Percentiles rank a stretch among this genome's conserved stretches.
Evolutionary conservation across 306 rosid genomes (phyloP).

Genomic region (Myrica gale): DNA sequence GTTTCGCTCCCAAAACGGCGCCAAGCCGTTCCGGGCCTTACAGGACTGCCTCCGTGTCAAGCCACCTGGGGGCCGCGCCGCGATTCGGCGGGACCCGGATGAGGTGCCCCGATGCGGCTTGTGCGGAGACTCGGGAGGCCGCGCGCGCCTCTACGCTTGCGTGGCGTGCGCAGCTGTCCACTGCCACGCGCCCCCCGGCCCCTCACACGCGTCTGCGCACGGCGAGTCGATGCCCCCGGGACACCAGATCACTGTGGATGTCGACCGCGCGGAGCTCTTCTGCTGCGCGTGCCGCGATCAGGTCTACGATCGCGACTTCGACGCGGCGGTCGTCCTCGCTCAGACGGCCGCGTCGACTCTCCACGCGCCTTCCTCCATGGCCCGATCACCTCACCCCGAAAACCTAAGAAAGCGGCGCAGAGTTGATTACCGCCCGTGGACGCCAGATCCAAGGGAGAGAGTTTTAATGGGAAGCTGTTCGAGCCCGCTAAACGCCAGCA

Average conservation of each 20-base stretch:
- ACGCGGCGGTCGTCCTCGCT: constrained; percentile 75
- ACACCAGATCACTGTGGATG: constrained; percentile 89
- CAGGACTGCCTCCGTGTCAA: constrained; percentile 81
- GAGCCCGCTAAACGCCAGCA: constrained; percentile 36
- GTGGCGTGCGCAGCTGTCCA: constrained; percentile 72
- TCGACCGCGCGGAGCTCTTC: constrained; percentile 92
- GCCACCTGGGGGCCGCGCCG: constrained; percentile 75
- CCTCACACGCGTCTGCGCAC: constrained; percentile 78
- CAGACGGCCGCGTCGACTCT: constrained; percentile 60
- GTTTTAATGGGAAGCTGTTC: constrained; percentile 50
- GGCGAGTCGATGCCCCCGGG: constrained; percentile 60
- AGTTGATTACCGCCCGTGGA: constrained; percentile 76
- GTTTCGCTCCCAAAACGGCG: constrained; percentile 59
- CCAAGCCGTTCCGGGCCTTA: constrained; percentile 70
- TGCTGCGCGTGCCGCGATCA: constrained; percentile 89
- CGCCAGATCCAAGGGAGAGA: constrained; percentile 65
- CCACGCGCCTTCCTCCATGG: constrained; percentile 36
- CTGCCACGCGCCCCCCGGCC: constrained; percentile 48
- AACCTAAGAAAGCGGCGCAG: constrained; percentile 77
- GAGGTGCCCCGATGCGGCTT: constrained; percentile 64
- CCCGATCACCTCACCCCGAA: constrained; percentile 54
- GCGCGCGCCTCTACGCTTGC: constrained; percentile 64
- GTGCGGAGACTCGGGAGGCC: constrained; percentile 48
- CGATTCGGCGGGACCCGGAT: constrained; percentile 70
- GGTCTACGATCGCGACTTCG: constrained; percentile 89